Evolutionary conservation across 805 yeast genomes (phyloP), one percentile per base, ranked within the genome.

Genomic region (Candida anglica): DNA sequence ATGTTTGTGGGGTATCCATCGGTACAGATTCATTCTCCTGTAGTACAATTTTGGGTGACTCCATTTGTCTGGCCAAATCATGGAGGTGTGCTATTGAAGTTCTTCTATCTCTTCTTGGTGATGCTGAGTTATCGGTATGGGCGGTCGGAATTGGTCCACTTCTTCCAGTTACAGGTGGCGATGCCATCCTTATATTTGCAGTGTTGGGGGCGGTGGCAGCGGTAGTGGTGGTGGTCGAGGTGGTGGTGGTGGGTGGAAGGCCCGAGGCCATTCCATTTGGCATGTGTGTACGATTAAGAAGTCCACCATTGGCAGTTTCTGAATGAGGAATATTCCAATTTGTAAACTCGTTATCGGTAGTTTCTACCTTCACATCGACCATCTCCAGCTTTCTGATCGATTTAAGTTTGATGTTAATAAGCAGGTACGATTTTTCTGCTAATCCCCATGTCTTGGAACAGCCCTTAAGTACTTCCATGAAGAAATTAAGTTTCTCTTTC

Each of bases 381-480:
- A 11, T 11, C 9, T 21, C 10, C 10, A 9, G n/a, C 30, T 17
- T 6, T n/a, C 14, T n/a, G 19, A 20, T 7, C 8, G 34, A 37
- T 32, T 56, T 53, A 27, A 68, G 40, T 39, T 63, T 67, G 14
- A 50, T 41, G 18, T 60, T 58, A 32, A 71, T 66, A 45, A 66
- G 51, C 21, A 56, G 52, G 44, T 61, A 65, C 2, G 76, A 69
- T 35, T 65, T 69, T 33, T 62, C 70, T 2, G 74, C 71, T 36
- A 72, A 48, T 25, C 59, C 63, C 77, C 77, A 72, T 0, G 74
- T 68, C 33, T 54, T 52, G 1, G 75, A 64, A 35, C 67, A 53
- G n/a, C 62, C 61, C 7, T 58, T 48, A 21, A 72, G 50, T 0
- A 69, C 66, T 20, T 43, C 47, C 61, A 72, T 50, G 39, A 71